A percentile compares a stretch with the other conserved stretches of the same genome.
Evolutionary conservation across 352 stramenopile species (phyloP).

Genomic region (Globisporangium lucens): DNA sequence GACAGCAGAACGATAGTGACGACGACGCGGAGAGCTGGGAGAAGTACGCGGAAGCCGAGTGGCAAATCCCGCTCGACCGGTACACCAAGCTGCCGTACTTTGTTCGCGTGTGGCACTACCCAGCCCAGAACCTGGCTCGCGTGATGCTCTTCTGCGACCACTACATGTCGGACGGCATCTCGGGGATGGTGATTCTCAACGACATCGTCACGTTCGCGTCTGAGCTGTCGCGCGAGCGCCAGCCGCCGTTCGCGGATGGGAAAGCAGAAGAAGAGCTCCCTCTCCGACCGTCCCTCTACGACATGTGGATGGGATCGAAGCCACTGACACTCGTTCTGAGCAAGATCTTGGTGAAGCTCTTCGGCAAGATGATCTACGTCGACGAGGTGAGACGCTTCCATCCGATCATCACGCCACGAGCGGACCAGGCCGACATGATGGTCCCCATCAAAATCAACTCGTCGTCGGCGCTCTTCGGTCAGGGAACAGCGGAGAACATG

Average conservation of each 20-base stretch:
- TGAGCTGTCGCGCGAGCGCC: conserved; percentile 9
- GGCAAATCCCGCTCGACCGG: conserved; percentile 37
- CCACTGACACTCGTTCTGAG: conserved; percentile 20
- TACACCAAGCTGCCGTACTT: conserved; percentile 49
- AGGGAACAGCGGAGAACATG: conserved; percentile 34
- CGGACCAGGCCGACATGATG: conserved; percentile 31
- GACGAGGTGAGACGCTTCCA: conserved; percentile 1
- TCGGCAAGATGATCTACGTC: conserved; percentile 20
- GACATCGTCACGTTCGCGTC: conserved; percentile 29
- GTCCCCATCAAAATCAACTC: conserved; percentile 24
- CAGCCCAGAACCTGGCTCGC: conserved; percentile 19
- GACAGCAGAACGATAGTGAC: conserved; percentile 14
- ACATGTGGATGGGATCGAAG: conserved; percentile 26
- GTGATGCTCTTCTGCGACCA: conserved; percentile 53
- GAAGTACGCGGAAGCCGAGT: conserved; percentile 33
- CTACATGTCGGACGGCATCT: conserved; percentile 42
- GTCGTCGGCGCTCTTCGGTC: conserved; percentile 34
- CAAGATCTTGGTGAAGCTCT: conserved; percentile 20
- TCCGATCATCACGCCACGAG: conserved; percentile 18
- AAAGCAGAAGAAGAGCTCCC: conserved; percentile 18
- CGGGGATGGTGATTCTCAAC: conserved; percentile 34
- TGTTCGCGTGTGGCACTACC: conserved; percentile 42
- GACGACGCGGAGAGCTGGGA: conserved; percentile 12
- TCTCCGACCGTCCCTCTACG: conserved; percentile 27
- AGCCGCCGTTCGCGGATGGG: neutral